Evolutionary conservation across 305 asterid species (phyloP).

Genomic region (Ajuga reptans): DNA sequence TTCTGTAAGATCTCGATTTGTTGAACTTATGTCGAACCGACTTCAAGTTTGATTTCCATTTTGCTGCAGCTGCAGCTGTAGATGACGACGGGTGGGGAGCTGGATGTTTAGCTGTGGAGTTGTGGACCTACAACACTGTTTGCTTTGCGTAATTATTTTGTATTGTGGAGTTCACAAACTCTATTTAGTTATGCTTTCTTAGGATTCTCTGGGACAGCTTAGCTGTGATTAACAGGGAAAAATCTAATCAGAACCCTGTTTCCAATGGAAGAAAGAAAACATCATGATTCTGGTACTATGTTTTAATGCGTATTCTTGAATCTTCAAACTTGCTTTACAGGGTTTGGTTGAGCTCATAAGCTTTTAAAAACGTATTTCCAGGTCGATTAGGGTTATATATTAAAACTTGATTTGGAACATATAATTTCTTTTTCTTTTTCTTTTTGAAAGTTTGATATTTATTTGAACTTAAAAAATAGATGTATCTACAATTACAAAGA

Average conservation of each 20-base stretch:
- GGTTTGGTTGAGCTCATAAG: too few relatives aligned
- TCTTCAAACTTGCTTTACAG: too few relatives aligned
- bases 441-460: too few relatives aligned
- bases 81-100: slow-evolving; percentile 11
- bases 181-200: neutral
- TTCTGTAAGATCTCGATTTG: neutral
- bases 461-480: too few relatives aligned
- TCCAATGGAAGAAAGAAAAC: neutral
- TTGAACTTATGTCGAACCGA: neutral
- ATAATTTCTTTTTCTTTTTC: too few relatives aligned
- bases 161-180: slow-evolving; percentile 6
- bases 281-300: neutral
- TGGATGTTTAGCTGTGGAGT: slow-evolving; percentile 1
- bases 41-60: neutral
- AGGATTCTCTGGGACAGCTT: neutral
- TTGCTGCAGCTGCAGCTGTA: slow-evolving; percentile 25
- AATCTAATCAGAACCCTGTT: neutral
- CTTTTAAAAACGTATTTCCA: too few relatives aligned
- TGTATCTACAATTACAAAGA: too few relatives aligned
- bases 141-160: neutral
- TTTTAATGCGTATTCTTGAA: too few relatives aligned
- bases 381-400: too few relatives aligned
- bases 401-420: too few relatives aligned
- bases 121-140: neutral
- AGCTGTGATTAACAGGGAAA: slow-evolving; percentile 3